A percentile compares a stretch with the other conserved stretches of the same genome.
Conservation (phyloP, 2,329 filamentous ascomycete species). For the Hypoxylon sp. region DNA sequence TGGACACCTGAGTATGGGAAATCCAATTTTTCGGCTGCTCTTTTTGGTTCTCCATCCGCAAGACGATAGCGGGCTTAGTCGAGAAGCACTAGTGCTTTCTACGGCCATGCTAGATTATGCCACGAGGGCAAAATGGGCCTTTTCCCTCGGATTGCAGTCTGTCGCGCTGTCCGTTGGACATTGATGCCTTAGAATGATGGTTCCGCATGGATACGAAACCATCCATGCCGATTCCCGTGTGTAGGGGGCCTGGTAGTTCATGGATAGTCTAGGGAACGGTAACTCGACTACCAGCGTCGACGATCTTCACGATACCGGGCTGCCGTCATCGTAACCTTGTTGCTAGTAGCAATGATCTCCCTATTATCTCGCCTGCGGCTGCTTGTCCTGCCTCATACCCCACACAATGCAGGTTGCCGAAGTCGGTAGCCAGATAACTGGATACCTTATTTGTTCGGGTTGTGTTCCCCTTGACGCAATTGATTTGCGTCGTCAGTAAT, state of each 20-base stretch:
- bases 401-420: slow-evolving; percentile 45
- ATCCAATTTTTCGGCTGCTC: slow-evolving; percentile 25
- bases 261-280: slow-evolving; percentile 23
- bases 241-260: slow-evolving; percentile 18
- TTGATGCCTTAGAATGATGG: slow-evolving; percentile 36
- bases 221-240: slow-evolving; percentile 13
- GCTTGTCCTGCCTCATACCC: slow-evolving; percentile 42
- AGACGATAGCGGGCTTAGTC: slow-evolving; percentile 28
- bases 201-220: slow-evolving; percentile 7
- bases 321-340: slow-evolving; percentile 23
- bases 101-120: slow-evolving; percentile 32
- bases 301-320: slow-evolving; percentile 39
- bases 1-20: slow-evolving; percentile 34
- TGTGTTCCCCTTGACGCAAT: slow-evolving; percentile 43
- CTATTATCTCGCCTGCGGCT: slow-evolving; percentile 33
- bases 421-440: slow-evolving; percentile 43
- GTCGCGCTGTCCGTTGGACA: slow-evolving; percentile 16
- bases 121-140: slow-evolving; percentile 31
- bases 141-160: slow-evolving; percentile 31
- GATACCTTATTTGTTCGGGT: slow-evolving; percentile 36
- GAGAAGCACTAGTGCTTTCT: slow-evolving; percentile 33
- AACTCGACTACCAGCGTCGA: slow-evolving; percentile 29
- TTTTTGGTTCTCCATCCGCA: slow-evolving; percentile 17
- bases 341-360: slow-evolving; percentile 35
- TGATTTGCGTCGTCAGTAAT: slow-evolving; percentile 21